Percentiles rank a stretch among this genome's conserved stretches.
Evolutionary conservation across 306 rosid genomes (phyloP).

Genomic region (Casuarina equisetifolia): DNA sequence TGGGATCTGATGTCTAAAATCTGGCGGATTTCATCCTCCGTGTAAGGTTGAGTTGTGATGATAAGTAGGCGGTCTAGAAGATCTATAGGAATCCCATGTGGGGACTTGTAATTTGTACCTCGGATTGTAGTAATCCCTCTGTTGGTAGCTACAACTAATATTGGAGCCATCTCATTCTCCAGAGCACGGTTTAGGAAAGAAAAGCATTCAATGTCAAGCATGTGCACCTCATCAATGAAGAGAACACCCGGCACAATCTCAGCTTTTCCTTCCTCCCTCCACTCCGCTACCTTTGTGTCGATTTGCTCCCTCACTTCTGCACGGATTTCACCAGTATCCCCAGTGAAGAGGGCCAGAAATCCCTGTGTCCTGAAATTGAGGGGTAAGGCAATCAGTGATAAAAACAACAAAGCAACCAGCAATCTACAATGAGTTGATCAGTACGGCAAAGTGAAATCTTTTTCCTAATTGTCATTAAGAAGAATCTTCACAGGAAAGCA

Average conservation of each 20-base stretch:
- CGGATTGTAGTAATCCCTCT: slow-evolving; percentile 92
- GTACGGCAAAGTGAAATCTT: too few species aligned
- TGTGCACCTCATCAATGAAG: slow-evolving; percentile 95
- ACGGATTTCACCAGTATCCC: slow-evolving; percentile 97
- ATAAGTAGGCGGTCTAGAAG: slow-evolving; percentile 93
- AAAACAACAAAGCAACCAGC: background rate
- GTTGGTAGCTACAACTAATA: slow-evolving; percentile 91
- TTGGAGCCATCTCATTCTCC: slow-evolving; percentile 98
- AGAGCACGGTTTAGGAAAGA: slow-evolving; percentile 90
- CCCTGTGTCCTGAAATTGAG: slow-evolving; percentile 80
- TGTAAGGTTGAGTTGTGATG: slow-evolving; percentile 84
- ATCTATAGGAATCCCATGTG: slow-evolving; percentile 93
- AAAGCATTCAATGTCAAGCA: slow-evolving; percentile 97
- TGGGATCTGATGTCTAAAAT: slow-evolving; percentile 87
- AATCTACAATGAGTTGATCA: background rate
- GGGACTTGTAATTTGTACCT: slow-evolving; percentile 93
- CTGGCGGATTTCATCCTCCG: slow-evolving; percentile 74
- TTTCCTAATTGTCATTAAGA: background rate
- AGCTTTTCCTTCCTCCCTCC: slow-evolving; percentile 99
- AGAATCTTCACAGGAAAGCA: background rate
- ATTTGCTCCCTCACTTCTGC: slow-evolving; percentile 98
- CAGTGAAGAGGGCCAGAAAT: slow-evolving; percentile 92
- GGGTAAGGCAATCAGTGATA: slow-evolving; percentile 23
- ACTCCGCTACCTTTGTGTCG: slow-evolving; percentile 98
- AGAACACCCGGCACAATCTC: slow-evolving; percentile 97